Conservation (phyloP, 495 filamentous ascomycete genomes). For the Penicillium bovifimosum region DNA sequence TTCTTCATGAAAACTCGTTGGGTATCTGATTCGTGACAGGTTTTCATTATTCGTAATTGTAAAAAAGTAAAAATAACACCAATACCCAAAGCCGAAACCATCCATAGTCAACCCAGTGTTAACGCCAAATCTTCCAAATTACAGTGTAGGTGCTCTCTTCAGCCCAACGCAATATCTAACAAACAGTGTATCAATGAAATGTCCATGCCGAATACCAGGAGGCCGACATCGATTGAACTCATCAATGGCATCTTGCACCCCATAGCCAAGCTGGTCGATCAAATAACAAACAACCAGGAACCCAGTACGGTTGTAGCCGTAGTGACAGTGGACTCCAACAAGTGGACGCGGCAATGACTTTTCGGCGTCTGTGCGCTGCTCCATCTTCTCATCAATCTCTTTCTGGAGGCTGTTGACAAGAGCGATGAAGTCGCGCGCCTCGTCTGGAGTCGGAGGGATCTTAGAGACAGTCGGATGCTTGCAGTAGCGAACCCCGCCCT, state of each 20-base stretch:
- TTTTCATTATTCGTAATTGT: constrained; percentile 19
- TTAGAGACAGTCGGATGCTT: constrained; percentile 92
- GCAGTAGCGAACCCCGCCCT: constrained; percentile 69
- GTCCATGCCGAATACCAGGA: constrained; percentile 81
- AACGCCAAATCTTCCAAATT: constrained; percentile 13
- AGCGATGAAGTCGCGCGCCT: constrained; percentile 70
- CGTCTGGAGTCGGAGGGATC: constrained; percentile 72
- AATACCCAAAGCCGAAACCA: background rate
- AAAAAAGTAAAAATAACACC: constrained; percentile 5
- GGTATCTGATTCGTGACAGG: constrained; percentile 1
- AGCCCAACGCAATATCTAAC: constrained; percentile 65
- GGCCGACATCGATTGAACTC: constrained; percentile 68
- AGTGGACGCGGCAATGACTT: constrained; percentile 42
- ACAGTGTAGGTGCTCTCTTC: constrained; percentile 49
- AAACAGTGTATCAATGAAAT: constrained; percentile 83
- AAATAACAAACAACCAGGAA: constrained; percentile 90
- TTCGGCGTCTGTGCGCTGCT: constrained; percentile 33
- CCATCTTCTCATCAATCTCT: constrained; percentile 36
- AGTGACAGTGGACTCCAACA: constrained; percentile 90
- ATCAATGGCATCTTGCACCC: constrained; percentile 71
- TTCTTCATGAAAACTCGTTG: background rate
- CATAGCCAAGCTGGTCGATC: constrained; percentile 70
- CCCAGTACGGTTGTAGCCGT: constrained; percentile 88
- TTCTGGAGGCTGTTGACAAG: constrained; percentile 65
- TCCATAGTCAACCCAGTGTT: background rate